These are phyloP conservation scores for Nigrospora oryzae DNA, from an alignment of 2,329 filamentous ascomycete species.

Conservation along the genomic window DNA sequence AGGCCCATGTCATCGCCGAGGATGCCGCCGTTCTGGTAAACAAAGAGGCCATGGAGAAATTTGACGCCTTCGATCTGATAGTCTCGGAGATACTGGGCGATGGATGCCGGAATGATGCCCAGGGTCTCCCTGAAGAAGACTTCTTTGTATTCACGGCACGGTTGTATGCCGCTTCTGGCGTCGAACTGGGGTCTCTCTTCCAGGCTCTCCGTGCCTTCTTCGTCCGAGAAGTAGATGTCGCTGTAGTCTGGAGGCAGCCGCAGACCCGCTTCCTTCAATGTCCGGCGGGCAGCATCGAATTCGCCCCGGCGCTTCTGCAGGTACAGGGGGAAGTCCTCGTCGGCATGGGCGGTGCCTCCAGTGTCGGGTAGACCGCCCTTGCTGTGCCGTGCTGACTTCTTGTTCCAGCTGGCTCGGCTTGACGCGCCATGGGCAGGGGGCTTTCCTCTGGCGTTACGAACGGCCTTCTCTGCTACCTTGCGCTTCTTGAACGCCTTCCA, in stretches of 20 bases:
- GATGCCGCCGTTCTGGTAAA: conserved; percentile 84
- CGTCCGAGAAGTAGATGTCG: conserved; percentile 68
- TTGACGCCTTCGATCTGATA: conserved; percentile 82
- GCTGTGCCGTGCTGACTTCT: conserved; percentile 6
- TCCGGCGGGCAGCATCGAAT: conserved; percentile 48
- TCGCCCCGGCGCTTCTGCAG: conserved; percentile 54
- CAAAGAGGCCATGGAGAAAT: conserved; percentile 82
- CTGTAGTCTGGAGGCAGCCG: conserved; percentile 71
- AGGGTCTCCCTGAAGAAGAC: conserved; percentile 67
- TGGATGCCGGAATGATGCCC: conserved; percentile 76
- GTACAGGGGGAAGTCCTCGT: conserved; percentile 63
- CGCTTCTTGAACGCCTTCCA: conserved; percentile 13
- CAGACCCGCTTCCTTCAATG: conserved; percentile 58
- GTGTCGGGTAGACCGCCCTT: conserved; percentile 24
- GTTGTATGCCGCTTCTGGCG: conserved; percentile 43
- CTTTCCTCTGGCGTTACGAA: conserved; percentile 11
- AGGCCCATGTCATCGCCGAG: conserved; percentile 96
- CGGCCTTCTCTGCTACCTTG: conserved; percentile 7
- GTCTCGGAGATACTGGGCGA: conserved; percentile 84
- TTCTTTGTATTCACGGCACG: conserved; percentile 64
- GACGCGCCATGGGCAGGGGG: conserved; percentile 4
- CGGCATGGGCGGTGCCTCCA: conserved; percentile 30
- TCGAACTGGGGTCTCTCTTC: conserved; percentile 64
- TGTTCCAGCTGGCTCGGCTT: conserved; percentile 6
- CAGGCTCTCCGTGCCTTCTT: conserved; percentile 52